Evolutionary conservation across 805 yeast genomes (phyloP).

Genomic region (Metschnikowia bowlesiae): DNA sequence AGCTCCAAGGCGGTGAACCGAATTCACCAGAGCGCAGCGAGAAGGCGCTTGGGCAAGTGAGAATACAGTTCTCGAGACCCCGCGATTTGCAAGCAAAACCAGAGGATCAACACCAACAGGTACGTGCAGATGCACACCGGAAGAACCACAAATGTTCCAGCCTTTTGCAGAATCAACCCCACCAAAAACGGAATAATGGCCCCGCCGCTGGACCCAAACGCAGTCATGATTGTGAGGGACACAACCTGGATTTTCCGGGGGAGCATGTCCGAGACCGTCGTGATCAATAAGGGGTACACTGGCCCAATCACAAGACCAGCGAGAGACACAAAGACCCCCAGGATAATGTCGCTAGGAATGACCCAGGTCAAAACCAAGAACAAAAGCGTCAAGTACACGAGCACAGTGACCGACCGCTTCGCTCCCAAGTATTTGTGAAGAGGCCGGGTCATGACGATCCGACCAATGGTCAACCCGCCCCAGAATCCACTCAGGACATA

Average conservation of each 20-base stretch:
- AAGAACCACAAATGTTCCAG: constrained; percentile 22
- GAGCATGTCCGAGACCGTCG: constrained; percentile 18
- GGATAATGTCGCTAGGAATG: constrained; percentile 11
- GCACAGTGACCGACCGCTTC: constrained; percentile 12
- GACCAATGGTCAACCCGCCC: constrained; percentile 23
- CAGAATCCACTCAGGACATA: constrained; percentile 24
- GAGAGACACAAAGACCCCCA: constrained; percentile 17
- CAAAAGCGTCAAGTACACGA: constrained; percentile 11
- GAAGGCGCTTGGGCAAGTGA: background rate
- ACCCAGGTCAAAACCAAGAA: constrained; percentile 18
- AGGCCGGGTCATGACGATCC: constrained; percentile 17
- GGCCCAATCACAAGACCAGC: constrained; percentile 22
- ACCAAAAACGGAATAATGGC: constrained; percentile 22
- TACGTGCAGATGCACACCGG: constrained; percentile 20
- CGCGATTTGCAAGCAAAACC: constrained; percentile 9
- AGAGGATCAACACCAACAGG: constrained; percentile 14
- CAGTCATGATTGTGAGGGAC: constrained; percentile 21
- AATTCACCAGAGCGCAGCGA: background rate
- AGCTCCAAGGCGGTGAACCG: no score
- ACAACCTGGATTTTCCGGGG: constrained; percentile 23
- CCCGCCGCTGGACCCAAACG: constrained; percentile 24
- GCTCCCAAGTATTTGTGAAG: constrained; percentile 17
- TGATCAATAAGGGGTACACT: constrained; percentile 21
- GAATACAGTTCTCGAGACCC: background rate
- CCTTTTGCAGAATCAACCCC: constrained; percentile 20